These are phyloP conservation scores for Umbelopsis sp. DNA, from an alignment of 192 early-diverging fungal species.

Conservation along the genomic window DNA sequence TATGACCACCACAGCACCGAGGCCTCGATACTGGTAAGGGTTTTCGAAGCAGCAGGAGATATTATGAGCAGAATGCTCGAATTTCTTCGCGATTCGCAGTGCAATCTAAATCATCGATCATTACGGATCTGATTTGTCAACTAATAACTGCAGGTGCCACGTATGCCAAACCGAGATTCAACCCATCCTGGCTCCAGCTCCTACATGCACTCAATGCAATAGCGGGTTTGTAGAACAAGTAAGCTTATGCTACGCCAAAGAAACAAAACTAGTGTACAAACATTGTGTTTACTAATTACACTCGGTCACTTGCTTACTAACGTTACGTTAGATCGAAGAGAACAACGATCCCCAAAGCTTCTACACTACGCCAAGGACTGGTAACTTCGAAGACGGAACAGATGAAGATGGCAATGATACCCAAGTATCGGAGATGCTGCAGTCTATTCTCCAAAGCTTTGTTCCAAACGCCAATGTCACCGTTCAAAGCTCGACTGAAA, in stretches of 20 bases:
- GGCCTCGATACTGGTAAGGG: background rate
- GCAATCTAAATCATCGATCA: background rate
- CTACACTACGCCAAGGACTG: background rate
- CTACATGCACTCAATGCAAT: background rate
- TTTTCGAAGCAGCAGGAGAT: background rate
- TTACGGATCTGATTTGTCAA: background rate
- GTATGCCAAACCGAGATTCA: constrained; percentile 7
- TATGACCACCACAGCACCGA: constrained; percentile 5
- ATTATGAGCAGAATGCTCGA: background rate
- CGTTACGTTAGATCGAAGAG: constrained; percentile 7
- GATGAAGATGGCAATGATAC: background rate
- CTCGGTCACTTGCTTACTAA: background rate
- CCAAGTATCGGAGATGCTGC: background rate
- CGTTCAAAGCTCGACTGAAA: background rate
- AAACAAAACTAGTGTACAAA: background rate
- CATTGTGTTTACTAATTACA: background rate
- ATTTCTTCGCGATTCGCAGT: background rate
- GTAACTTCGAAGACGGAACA: background rate
- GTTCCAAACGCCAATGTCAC: background rate
- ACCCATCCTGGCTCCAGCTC: background rate
- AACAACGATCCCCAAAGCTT: background rate
- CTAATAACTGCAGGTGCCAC: background rate
- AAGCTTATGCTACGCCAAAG: background rate
- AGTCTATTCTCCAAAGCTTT: background rate
- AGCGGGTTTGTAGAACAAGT: constrained; percentile 10